A percentile compares a stretch with the other conserved stretches of the same genome.
phyloP scores from a whole-genome alignment of 176 grass and related monocot species.

The Ampelocalamus luodianensis region DNA sequence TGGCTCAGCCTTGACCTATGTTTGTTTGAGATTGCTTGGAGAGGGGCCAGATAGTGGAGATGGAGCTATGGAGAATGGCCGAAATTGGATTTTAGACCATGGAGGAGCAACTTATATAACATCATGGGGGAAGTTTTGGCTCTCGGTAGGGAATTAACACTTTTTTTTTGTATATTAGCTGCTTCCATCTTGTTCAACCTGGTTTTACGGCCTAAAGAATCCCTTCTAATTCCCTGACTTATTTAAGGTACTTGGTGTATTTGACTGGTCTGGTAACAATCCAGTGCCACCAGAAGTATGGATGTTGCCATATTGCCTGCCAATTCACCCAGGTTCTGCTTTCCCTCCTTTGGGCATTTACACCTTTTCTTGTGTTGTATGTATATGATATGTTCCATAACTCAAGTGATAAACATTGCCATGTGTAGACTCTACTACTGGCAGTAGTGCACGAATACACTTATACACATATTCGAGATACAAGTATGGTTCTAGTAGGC shows the following conservation, averaged over 20 bases:
- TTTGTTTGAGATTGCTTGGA: conserved; percentile 87
- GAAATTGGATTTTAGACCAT: conserved; percentile 90
- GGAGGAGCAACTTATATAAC: conserved; percentile 84
- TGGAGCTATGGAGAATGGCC: conserved; percentile 84
- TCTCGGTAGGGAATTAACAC: conserved; percentile 54
- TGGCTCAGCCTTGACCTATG: conserved; percentile 83
- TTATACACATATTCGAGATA: not conserved
- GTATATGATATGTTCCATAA: not conserved
- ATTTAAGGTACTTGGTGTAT: conserved; percentile 90
- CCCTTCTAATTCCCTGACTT: conserved; percentile 39
- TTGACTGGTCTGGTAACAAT: conserved; percentile 98
- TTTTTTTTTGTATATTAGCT: conserved; percentile 9
- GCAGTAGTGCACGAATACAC: not conserved
- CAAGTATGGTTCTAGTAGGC: not conserved
- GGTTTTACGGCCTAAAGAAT: not conserved
- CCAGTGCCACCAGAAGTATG: conserved; percentile 94
- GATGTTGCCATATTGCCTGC: conserved; percentile 80
- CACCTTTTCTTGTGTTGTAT: conserved; percentile 6
- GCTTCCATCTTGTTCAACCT: conserved; percentile 36
- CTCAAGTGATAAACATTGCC: conserved; percentile 2
- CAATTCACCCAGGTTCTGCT: conserved; percentile 82
- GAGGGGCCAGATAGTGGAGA: conserved; percentile 66
- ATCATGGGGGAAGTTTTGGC: conserved; percentile 98
- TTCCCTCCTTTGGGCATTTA: not conserved
- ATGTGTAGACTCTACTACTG: not conserved